Conservation (phyloP, 2,329 filamentous ascomycete genomes). For the Corinectria fuckeliana region DNA sequence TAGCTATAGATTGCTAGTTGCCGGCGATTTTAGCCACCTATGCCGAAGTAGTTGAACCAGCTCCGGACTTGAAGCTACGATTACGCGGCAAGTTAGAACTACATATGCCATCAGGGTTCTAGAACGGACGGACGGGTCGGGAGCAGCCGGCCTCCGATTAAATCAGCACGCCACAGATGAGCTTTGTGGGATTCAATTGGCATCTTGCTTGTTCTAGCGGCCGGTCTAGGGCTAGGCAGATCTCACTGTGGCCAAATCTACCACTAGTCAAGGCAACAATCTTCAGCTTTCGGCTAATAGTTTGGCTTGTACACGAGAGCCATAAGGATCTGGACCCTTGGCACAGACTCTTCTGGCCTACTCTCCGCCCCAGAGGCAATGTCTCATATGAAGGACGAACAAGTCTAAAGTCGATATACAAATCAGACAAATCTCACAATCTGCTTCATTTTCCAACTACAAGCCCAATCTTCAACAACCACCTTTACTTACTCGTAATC, state of each 20-base stretch:
- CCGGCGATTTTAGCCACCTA: not conserved
- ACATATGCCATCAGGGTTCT: not conserved
- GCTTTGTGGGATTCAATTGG: not conserved
- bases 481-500: too few relatives aligned
- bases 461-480: too few relatives aligned
- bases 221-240: not conserved
- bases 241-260: not conserved
- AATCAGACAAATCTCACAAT: too few relatives aligned
- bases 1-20: not conserved
- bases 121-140: not conserved
- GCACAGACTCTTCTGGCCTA: too few relatives aligned
- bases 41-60: not conserved
- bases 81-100: not conserved
- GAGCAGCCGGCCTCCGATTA: not conserved
- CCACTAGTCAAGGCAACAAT: not conserved
- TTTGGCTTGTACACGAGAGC: too few relatives aligned
- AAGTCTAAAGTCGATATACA: too few relatives aligned
- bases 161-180: not conserved
- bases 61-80: not conserved
- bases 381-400: too few relatives aligned
- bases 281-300: not conserved
- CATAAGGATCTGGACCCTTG: too few relatives aligned
- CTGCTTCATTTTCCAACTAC: too few relatives aligned
- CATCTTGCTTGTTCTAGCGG: not conserved
- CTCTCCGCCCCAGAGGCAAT: too few relatives aligned